Conservation (phyloP, 768 basidiomycete species). For the Roridomyces roridus region DNA sequence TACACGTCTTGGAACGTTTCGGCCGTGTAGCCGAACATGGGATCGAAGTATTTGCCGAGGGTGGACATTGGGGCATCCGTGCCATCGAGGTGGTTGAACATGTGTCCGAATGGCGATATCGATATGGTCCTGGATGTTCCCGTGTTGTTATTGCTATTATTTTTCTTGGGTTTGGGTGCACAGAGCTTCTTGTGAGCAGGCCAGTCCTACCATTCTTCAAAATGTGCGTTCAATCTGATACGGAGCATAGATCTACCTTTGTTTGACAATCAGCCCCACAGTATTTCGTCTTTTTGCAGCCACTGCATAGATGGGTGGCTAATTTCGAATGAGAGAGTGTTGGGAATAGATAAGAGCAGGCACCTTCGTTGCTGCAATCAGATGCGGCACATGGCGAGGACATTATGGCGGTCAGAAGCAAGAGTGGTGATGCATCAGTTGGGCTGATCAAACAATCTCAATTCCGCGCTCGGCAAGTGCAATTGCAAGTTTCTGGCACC, state of each 20-base stretch:
- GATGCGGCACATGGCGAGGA: neutral
- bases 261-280: slow-evolving; percentile 11
- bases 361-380: slow-evolving; percentile 7
- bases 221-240: no score
- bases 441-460: no score
- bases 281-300: slow-evolving; percentile 12
- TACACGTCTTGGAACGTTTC: neutral
- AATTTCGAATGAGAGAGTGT: neutral
- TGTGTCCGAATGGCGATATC: slow-evolving; percentile 5
- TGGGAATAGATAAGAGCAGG: no score
- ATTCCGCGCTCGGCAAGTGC: no score
- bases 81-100: slow-evolving; percentile 1
- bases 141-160: no score
- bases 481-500: no score
- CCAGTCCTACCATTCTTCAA: slow-evolving; percentile 12
- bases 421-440: no score
- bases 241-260: neutral
- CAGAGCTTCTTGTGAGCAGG: slow-evolving; percentile 10
- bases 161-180: neutral
- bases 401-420: no score
- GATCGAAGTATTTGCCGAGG: neutral
- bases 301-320: neutral
- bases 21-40: neutral
- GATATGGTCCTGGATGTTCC: neutral
- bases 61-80: slow-evolving; percentile 1